A percentile compares a stretch with the other conserved stretches of the same genome.
Conservation (phyloP, 345 rosid genomes). For the Aquilaria sinensis region DNA sequence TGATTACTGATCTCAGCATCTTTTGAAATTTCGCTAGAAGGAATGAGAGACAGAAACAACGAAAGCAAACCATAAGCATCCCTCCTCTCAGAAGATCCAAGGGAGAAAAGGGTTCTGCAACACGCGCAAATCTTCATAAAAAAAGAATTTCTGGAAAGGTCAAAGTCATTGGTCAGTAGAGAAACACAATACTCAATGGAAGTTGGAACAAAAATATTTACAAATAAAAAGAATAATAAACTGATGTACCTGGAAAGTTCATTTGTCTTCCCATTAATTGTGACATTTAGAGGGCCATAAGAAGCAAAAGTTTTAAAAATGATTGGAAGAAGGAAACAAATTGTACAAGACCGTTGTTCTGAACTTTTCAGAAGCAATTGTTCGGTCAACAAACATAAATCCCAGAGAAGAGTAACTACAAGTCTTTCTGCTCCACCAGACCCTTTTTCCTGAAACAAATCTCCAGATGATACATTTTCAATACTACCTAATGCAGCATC, state of each 20-base stretch:
- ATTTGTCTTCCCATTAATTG: slow-evolving; percentile 28
- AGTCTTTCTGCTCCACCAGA: slow-evolving; percentile 28
- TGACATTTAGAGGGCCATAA: slow-evolving; percentile 29
- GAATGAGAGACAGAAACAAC: slow-evolving; percentile 47
- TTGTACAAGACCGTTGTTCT: slow-evolving; percentile 75
- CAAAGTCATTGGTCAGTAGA: slow-evolving; percentile 15
- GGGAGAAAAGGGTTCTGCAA: slow-evolving; percentile 69
- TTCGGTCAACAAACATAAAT: slow-evolving; percentile 59
- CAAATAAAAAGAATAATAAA: slow-evolving; percentile 7
- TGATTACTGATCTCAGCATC: slow-evolving; percentile 24
- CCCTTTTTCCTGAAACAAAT: slow-evolving; percentile 21
- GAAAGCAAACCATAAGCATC: slow-evolving; percentile 80
- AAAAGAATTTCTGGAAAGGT: slow-evolving; percentile 50
- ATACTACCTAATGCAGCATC: slow-evolving; percentile 46
- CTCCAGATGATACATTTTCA: slow-evolving; percentile 22
- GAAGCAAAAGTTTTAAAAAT: slow-evolving; percentile 56
- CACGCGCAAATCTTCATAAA: slow-evolving; percentile 65
- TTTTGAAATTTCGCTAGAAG: slow-evolving; percentile 25
- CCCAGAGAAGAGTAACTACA: slow-evolving; percentile 54
- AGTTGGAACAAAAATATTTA: neutral
- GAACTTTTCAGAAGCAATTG: slow-evolving; percentile 52
- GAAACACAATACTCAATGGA: neutral
- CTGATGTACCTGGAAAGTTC: slow-evolving; percentile 50
- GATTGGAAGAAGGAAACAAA: slow-evolving; percentile 63
- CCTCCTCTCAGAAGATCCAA: slow-evolving; percentile 77